These are phyloP conservation scores for Aspergillus eucalypticola DNA, from an alignment of 2,329 filamentous ascomycete genomes.

Conservation along the genomic window DNA sequence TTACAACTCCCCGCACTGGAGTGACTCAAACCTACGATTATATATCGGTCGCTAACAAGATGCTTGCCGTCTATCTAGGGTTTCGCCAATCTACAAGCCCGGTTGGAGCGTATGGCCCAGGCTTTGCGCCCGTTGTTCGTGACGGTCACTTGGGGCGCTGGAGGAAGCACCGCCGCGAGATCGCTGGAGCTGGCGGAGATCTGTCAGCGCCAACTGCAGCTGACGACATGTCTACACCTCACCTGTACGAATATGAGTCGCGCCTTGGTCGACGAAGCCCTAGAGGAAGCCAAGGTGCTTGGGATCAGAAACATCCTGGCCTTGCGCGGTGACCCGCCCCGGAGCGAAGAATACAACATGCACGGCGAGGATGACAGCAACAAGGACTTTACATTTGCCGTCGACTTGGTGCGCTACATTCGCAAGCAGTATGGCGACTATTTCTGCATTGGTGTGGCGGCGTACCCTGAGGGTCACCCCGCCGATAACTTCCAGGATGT, in stretches of 20 bases:
- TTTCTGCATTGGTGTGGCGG: constrained; percentile 93
- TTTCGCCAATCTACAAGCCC: constrained; percentile 87
- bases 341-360: constrained; percentile 82
- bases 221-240: constrained; percentile 93
- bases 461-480: constrained; percentile 92
- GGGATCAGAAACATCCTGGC: constrained; percentile 94
- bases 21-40: neutral
- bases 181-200: constrained; percentile 93
- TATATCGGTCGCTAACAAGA: constrained; percentile 25
- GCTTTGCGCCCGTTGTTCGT: constrained; percentile 91
- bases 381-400: constrained; percentile 82
- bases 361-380: constrained; percentile 62
- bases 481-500: constrained; percentile 87
- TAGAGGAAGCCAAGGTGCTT: constrained; percentile 85
- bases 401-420: constrained; percentile 89
- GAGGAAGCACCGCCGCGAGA: constrained; percentile 86
- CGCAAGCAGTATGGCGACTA: constrained; percentile 83
- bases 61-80: constrained; percentile 52
- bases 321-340: constrained; percentile 84
- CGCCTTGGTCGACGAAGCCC: constrained; percentile 77
- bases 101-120: constrained; percentile 91
- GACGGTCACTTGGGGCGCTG: constrained; percentile 96
- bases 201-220: constrained; percentile 84
- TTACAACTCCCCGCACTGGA: constrained; percentile 25
- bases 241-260: constrained; percentile 98